Evolutionary conservation across 176 grass and related monocot genomes (phyloP), one percentile per base, ranked within the genome.

Genomic region (Raddia distichophylla): DNA sequence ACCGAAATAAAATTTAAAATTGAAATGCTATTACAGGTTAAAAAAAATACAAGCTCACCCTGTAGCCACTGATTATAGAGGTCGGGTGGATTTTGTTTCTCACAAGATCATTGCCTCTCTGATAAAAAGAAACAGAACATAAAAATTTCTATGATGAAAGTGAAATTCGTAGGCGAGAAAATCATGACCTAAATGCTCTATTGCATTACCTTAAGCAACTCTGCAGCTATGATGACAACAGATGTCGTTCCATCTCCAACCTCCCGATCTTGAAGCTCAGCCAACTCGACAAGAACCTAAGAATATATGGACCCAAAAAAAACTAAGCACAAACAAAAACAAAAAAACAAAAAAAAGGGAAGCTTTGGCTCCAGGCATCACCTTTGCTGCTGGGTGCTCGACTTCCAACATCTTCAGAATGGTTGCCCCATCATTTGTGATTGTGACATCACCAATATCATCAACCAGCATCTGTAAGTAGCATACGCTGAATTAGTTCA

Each of bases 181-280:
- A 74, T 3, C 4, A 8, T 54, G 19, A 52, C 27, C 18, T 10
- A 51, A 46, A 61, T 74, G 69, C 34, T 46, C 48, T 46, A 73
- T 58, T 68, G 14, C 32, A 77, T 80, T 82, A 95, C 96, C 96
- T 91, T 95, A 37, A 95, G 96, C 76, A 98, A 77, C 78, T 95
- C 96, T 59, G 96, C 90, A 34, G 90, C 96, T 64, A 98, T 81
- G 61, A 90, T 85, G 65, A 95, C 96, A 20, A 90, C 89, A 69
- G 96, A 95, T 75, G 96, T 95, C 19, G 96, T 95, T 49, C 96
- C 96, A 80, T 98, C 91, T 83, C 96, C 93, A n/a, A 99, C 96
- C 74, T 99, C 96, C 3, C 80, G 79, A 46, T 99, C 96, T 88
- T 99, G 96, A 81, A 95, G 96, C 76, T 93, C 96, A 70, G 93